Evolutionary conservation across 208 protist species (phyloP).

Genomic region (Herpetomonas muscarum): DNA sequence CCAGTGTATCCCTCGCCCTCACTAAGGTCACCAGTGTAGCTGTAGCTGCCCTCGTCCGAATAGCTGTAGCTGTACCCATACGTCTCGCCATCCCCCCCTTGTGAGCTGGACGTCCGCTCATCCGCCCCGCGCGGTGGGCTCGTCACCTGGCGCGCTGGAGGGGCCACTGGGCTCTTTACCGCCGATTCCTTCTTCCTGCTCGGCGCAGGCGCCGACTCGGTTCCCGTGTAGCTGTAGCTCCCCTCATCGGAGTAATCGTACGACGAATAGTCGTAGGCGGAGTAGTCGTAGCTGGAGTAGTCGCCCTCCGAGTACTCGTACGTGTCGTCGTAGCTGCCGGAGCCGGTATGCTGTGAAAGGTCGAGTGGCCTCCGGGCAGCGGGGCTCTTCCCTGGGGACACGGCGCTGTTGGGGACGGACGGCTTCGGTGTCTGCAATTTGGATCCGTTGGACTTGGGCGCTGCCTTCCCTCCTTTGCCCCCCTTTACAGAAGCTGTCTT

Average conservation of each 20-base stretch:
- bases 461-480: too few species aligned
- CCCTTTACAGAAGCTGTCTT: too few species aligned
- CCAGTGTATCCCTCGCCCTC: background rate
- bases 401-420: too few species aligned
- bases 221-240: background rate
- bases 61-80: conserved; percentile 12
- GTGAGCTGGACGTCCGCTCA: conserved; percentile 13
- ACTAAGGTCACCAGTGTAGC: background rate
- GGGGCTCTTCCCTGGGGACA: too few species aligned
- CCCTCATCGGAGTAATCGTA: background rate
- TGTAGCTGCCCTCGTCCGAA: background rate
- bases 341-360: background rate
- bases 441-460: too few species aligned
- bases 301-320: background rate
- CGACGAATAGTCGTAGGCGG: conserved; percentile 3
- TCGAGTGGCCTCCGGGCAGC: too few species aligned
- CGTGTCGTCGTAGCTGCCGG: background rate
- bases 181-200: background rate
- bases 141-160: background rate
- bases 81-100: background rate
- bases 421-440: too few species aligned
- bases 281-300: conserved; percentile 27
- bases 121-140: too few species aligned
- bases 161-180: background rate
- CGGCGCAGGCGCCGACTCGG: background rate